Evolutionary conservation across 2,329 filamentous ascomycete species (phyloP).

Genomic region (Trichophaea hybrida): DNA sequence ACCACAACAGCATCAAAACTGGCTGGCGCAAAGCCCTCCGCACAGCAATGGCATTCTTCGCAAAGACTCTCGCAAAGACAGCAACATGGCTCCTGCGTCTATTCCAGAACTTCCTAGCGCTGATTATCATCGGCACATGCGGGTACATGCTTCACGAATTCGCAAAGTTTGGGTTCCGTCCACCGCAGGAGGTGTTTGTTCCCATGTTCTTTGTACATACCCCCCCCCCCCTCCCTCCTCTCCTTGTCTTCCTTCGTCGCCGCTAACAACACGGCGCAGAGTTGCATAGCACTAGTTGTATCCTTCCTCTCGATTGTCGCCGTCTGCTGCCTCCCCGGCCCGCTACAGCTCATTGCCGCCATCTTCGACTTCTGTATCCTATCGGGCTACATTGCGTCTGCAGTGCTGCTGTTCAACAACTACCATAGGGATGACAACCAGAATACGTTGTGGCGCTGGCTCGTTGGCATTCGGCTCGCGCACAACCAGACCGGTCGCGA

Average conservation of each 20-base stretch:
- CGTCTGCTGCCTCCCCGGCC: conserved; percentile 20
- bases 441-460: conserved; percentile 14
- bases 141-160: conserved; percentile 25
- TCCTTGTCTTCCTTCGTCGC: background rate
- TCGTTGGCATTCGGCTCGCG: background rate
- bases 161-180: conserved; percentile 7
- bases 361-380: conserved; percentile 24
- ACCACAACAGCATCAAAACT: too few species aligned
- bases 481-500: background rate
- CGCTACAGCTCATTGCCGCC: conserved; percentile 19
- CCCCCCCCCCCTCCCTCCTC: background rate
- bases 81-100: conserved; percentile 23
- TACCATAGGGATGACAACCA: conserved; percentile 14
- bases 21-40: too few species aligned
- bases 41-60: background rate
- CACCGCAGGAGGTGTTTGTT: conserved; percentile 14
- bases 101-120: conserved; percentile 23
- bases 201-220: conserved; percentile 22
- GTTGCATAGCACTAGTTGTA: conserved; percentile 21
- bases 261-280: conserved; percentile 7
- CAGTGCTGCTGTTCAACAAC: conserved; percentile 22
- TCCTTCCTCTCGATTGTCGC: conserved; percentile 23
- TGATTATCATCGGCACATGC: conserved; percentile 23
- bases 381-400: conserved; percentile 22
- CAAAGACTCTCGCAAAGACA: conserved; percentile 36